These are phyloP conservation scores for Achaetomiella virescens DNA, from an alignment of 495 filamentous ascomycete species.

Conservation along the genomic window DNA sequence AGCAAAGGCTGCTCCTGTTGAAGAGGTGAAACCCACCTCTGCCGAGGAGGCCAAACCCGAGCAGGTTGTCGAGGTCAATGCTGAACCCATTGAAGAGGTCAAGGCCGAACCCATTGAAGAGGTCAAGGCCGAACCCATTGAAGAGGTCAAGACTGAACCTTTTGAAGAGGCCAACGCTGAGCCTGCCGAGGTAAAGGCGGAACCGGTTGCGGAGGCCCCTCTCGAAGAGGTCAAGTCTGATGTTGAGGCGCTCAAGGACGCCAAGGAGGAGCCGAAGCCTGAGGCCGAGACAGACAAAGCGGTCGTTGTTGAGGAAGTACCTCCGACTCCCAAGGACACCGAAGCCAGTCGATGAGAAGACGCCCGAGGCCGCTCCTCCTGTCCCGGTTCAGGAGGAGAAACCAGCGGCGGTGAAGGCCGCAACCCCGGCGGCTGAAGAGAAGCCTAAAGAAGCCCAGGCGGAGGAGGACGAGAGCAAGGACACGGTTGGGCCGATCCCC, in stretches of 20 bases:
- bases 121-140: background rate
- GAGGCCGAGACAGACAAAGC: constrained; percentile 7
- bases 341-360: background rate
- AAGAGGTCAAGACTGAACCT: background rate
- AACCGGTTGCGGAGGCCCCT: constrained; percentile 8
- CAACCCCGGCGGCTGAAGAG: background rate
- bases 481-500: constrained; percentile 32
- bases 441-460: constrained; percentile 13
- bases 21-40: constrained; percentile 1
- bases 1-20: constrained; percentile 5
- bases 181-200: constrained; percentile 8
- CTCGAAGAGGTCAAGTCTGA: constrained; percentile 13
- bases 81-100: constrained; percentile 13
- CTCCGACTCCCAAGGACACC: constrained; percentile 3
- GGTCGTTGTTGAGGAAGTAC: constrained; percentile 1
- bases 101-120: background rate
- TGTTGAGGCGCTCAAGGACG: background rate
- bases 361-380: background rate
- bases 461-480: constrained; percentile 31
- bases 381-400: background rate
- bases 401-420: background rate
- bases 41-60: constrained; percentile 3
- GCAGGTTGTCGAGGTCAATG: background rate
- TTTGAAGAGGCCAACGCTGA: background rate
- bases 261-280: constrained; percentile 1